A percentile compares a stretch with the other conserved stretches of the same genome.
phyloP scores from a whole-genome alignment of 805 yeast genomes.

The Danielia reshetovae region DNA sequence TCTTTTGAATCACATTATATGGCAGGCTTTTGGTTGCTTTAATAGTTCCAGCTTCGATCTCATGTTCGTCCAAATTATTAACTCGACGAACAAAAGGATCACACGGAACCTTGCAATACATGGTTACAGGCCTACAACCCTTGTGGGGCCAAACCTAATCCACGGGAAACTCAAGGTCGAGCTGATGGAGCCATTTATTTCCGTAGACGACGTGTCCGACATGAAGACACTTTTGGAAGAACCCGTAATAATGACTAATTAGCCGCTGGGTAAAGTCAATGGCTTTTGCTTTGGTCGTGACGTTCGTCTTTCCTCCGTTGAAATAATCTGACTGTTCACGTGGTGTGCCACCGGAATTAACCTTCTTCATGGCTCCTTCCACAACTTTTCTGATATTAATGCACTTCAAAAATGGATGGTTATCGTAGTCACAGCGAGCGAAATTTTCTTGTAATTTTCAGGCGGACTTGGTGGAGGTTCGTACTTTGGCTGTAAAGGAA shows the following conservation, averaged over 20 bases:
- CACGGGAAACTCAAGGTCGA: conserved; percentile 7
- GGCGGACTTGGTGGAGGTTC: no score
- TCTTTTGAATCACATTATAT: neutral
- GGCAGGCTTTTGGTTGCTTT: neutral
- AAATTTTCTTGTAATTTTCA: no score
- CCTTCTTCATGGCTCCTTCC: conserved; percentile 15
- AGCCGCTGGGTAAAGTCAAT: conserved; percentile 7
- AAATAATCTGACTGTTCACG: conserved; percentile 19
- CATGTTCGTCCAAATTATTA: neutral
- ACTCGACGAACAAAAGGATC: conserved; percentile 14
- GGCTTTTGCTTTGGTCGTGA: conserved; percentile 10
- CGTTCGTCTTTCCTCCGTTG: conserved; percentile 20
- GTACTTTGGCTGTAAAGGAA: no score
- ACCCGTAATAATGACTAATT: conserved; percentile 14
- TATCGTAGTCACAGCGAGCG: neutral
- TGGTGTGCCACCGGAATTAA: conserved; percentile 17
- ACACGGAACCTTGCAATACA: conserved; percentile 15
- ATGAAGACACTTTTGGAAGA: conserved; percentile 13
- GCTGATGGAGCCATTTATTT: conserved; percentile 13
- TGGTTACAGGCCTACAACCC: conserved; percentile 11
- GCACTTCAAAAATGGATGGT: conserved; percentile 4
- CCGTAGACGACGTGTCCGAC: conserved; percentile 17
- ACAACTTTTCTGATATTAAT: conserved; percentile 5
- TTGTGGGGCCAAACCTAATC: conserved; percentile 19
- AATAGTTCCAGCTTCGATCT: neutral